Evolutionary conservation across 768 basidiomycete genomes (phyloP), one percentile per base, ranked within the genome.

Genomic region (Boletellus ananiceps): DNA sequence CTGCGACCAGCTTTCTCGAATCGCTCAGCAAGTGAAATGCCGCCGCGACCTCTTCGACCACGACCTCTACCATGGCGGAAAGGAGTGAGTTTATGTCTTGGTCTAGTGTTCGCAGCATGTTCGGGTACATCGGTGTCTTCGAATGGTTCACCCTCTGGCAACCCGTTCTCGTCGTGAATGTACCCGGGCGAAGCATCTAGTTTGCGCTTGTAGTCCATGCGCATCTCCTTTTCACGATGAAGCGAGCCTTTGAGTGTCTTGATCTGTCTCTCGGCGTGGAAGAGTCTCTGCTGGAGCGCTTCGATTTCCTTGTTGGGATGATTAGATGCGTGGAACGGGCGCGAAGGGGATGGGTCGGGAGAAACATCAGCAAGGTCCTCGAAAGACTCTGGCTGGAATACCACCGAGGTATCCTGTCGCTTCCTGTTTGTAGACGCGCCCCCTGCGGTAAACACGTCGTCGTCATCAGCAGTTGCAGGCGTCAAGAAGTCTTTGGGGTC

Each of bases 211-310:
- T 81, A 80, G 46, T 85, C 84, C 62, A 90, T 79, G 31, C 85
- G 80, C 47, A 83, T 71, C 71, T 89, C 85, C 70, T 91, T 93
- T 77, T 93, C 92, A 50, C 90, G 76, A 60, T 82, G 81, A 45
- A 93, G 65, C 1, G 84, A 83, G 41, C 84, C 80, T 60, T 89
- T 88, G 52, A 93, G 79, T 14, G 90, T 91, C 53, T 74, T 78
- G 60, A 93, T 84, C 60, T 91, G 90, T 51, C 91, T 74, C 65
- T 93, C 89, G 4, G 92, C 88, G 65, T 93, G 90, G 11, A 88
- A 86, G 32, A 93, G 74, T 23, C 84, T 76, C 60, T 91, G 85
- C 51, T 90, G 84, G 13, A 93, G 70, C 0, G 83, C 80, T 58
- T 93, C 90, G 35, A 91, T 81, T 66, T 92, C 90, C 61, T 84